Conservation (phyloP, 768 basidiomycete genomes). For the Podaxis sp. region DNA sequence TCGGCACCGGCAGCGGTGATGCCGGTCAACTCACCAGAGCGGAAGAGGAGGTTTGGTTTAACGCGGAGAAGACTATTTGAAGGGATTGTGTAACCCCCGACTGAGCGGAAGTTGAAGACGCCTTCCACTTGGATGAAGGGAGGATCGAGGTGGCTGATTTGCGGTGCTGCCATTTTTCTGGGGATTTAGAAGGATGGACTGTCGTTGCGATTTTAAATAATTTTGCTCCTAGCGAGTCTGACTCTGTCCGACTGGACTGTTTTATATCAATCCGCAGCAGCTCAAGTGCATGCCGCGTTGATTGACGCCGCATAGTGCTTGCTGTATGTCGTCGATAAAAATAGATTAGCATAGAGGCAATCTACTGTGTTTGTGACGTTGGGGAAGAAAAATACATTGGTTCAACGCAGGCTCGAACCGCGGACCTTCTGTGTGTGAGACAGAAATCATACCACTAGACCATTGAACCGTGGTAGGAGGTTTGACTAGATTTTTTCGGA, state of each 20-base stretch:
- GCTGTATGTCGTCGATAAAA: background rate
- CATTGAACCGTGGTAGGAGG: background rate
- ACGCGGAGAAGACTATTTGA: constrained; percentile 17
- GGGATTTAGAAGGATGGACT: background rate
- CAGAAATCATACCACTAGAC: constrained; percentile 8
- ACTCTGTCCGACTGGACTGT: background rate
- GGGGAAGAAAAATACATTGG: background rate
- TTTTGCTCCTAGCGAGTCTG: background rate
- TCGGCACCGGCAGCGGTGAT: constrained; percentile 35
- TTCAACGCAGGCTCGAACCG: constrained; percentile 1
- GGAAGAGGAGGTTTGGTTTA: constrained; percentile 34
- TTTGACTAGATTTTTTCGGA: background rate
- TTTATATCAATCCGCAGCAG: background rate
- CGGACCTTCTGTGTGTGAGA: constrained; percentile 7
- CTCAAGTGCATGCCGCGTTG: background rate
- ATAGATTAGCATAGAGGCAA: background rate
- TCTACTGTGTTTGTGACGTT: background rate
- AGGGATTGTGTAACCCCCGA: constrained; percentile 27
- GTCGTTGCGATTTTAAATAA: background rate
- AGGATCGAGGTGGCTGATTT: constrained; percentile 15
- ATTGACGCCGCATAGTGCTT: background rate
- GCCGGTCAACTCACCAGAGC: constrained; percentile 37
- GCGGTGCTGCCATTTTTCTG: background rate
- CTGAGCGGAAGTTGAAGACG: constrained; percentile 36
- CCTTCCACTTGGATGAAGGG: constrained; percentile 42